A percentile compares a stretch with the other conserved stretches of the same genome.
Conservation (phyloP, 2,329 filamentous ascomycete species). For the Cyphellophora europaea region DNA sequence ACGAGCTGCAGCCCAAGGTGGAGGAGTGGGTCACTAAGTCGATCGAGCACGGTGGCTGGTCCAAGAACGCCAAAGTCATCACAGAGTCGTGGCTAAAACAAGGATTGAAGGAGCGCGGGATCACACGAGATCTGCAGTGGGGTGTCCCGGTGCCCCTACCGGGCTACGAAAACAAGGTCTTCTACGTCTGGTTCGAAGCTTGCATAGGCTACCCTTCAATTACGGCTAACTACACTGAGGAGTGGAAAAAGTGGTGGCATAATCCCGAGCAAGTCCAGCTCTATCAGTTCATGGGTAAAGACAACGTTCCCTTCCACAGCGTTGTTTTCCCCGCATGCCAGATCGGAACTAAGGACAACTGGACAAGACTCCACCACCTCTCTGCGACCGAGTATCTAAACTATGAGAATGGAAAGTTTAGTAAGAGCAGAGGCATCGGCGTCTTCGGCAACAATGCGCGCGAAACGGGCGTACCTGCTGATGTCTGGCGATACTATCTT, state of each 20-base stretch:
- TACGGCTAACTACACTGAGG: constrained; percentile 75
- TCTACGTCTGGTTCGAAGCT: constrained; percentile 90
- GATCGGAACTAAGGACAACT: constrained; percentile 72
- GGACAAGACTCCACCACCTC: constrained; percentile 83
- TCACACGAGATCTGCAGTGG: constrained; percentile 90
- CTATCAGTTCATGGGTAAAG: constrained; percentile 94
- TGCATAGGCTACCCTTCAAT: constrained; percentile 95
- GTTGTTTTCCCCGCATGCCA: constrained; percentile 87
- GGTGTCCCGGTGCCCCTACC: constrained; percentile 55
- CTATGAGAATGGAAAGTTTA: constrained; percentile 86
- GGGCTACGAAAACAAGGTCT: constrained; percentile 65
- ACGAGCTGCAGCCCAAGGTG: constrained; percentile 70
- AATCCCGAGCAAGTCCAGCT: constrained; percentile 79
- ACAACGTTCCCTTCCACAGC: constrained; percentile 79
- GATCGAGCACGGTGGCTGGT: constrained; percentile 56
- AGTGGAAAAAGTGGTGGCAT: constrained; percentile 94
- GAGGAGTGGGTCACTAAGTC: constrained; percentile 68
- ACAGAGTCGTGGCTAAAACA: constrained; percentile 49
- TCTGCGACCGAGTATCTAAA: constrained; percentile 86
- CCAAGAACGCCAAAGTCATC: constrained; percentile 33
- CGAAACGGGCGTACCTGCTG: constrained; percentile 72
- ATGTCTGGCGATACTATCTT: constrained; percentile 92
- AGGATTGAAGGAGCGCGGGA: constrained; percentile 76
- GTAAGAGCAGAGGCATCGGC: constrained; percentile 79
- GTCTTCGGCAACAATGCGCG: constrained; percentile 87